Conservation (phyloP, 2,329 filamentous ascomycete genomes). For the Xylariomycetidae sp. region DNA sequence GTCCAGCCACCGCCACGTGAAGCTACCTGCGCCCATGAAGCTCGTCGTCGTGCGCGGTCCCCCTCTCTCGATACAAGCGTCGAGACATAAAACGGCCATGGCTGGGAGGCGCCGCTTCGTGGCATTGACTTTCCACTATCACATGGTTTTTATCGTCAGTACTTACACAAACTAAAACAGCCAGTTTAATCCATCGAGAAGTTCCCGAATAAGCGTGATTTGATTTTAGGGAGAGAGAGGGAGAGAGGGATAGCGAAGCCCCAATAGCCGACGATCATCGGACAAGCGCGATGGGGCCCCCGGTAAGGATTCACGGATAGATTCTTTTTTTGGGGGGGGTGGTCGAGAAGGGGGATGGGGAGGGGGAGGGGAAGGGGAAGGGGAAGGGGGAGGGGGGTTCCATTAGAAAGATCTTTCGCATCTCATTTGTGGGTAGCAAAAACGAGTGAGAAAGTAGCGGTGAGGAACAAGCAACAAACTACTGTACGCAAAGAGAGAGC, state of each 20-base stretch:
- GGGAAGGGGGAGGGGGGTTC: conserved; percentile 14
- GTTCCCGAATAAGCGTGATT: no score
- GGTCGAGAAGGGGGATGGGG: conserved; percentile 6
- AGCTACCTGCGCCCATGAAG: no score
- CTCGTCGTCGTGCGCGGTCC: no score
- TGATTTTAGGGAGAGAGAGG: background rate
- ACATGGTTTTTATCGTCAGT: no score
- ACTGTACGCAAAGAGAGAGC: no score
- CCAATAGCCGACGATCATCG: conserved; percentile 27
- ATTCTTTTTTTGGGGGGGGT: no score
- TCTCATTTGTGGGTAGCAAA: conserved; percentile 8
- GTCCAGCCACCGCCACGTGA: no score
- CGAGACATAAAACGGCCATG: conserved; percentile 1
- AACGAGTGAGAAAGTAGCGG: conserved; percentile 24
- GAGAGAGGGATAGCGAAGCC: conserved; percentile 5
- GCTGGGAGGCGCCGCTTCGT: no score
- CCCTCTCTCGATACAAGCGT: conserved; percentile 1
- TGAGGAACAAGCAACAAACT: conserved; percentile 13
- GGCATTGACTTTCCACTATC: no score
- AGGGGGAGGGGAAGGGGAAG: conserved; percentile 11
- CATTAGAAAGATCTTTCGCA: conserved; percentile 8
- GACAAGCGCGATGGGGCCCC: conserved; percentile 24
- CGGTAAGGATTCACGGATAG: conserved; percentile 22
- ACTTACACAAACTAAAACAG: no score
- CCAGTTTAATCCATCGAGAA: no score